Conservation (phyloP, 179 eudicot genomes). For the Beta macrorhiza region DNA sequence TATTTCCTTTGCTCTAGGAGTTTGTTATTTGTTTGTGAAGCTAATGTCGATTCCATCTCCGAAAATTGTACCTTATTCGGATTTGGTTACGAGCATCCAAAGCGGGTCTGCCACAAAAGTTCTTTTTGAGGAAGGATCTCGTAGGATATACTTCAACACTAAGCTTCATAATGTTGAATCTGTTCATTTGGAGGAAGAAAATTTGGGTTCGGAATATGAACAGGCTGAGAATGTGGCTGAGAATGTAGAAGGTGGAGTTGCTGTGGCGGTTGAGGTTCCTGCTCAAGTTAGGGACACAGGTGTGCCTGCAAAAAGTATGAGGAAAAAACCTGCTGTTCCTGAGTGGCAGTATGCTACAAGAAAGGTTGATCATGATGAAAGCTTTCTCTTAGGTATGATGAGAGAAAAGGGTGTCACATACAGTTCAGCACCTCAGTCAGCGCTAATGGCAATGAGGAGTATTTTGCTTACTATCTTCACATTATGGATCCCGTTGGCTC, state of each 20-base stretch:
- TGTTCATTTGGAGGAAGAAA: constrained; percentile 31
- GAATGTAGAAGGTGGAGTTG: constrained; percentile 30
- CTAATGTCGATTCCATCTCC: constrained; percentile 67
- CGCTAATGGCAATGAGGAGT: constrained; percentile 60
- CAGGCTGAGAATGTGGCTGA: constrained; percentile 16
- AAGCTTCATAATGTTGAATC: constrained; percentile 32
- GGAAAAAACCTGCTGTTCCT: constrained; percentile 37
- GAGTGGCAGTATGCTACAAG: constrained; percentile 85
- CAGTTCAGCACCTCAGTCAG: constrained; percentile 87
- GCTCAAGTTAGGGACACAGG: constrained; percentile 15
- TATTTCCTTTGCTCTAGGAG: constrained; percentile 55
- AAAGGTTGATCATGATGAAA: constrained; percentile 87
- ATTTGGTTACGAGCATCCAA: constrained; percentile 64
- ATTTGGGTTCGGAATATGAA: constrained; percentile 14
- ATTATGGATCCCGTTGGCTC: constrained; percentile 86
- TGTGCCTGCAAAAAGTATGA: constrained; percentile 30
- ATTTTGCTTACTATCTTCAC: constrained; percentile 69
- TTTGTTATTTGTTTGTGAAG: constrained; percentile 70
- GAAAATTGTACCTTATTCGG: constrained; percentile 78
- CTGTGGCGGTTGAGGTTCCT: constrained; percentile 21
- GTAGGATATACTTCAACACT: constrained; percentile 68
- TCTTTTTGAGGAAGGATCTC: constrained; percentile 88
- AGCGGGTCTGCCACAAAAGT: constrained; percentile 68
- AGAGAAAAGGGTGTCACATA: constrained; percentile 75
- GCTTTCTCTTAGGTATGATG: constrained; percentile 80